Conservation (phyloP, 2,329 filamentous ascomycete species). For the Cordyceps farinosa region DNA sequence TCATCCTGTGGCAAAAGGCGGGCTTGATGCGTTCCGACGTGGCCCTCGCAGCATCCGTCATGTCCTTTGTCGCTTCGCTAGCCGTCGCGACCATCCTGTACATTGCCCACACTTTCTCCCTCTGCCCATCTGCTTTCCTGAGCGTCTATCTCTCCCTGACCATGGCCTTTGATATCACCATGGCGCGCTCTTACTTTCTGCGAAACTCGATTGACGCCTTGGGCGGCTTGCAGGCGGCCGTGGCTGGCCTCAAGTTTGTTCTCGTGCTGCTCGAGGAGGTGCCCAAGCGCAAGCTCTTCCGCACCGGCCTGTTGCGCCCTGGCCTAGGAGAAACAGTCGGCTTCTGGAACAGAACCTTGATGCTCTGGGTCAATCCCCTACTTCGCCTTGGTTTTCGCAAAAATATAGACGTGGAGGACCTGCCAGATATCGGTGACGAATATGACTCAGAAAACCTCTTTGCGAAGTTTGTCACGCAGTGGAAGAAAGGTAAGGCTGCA, state of each 20-base stretch:
- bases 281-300: constrained; percentile 23
- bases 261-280: constrained; percentile 31
- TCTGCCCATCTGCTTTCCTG: constrained; percentile 32
- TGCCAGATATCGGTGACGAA: neutral
- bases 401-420: neutral
- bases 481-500: neutral
- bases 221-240: constrained; percentile 26
- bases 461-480: neutral
- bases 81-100: constrained; percentile 29
- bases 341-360: constrained; percentile 18
- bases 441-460: neutral
- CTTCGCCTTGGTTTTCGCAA: neutral
- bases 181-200: constrained; percentile 32
- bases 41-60: constrained; percentile 28
- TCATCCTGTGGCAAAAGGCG: constrained; percentile 26
- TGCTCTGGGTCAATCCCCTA: neutral
- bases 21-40: constrained; percentile 19
- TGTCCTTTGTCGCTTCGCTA: constrained; percentile 28
- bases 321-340: constrained; percentile 21
- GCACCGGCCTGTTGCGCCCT: constrained; percentile 1
- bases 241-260: constrained; percentile 26
- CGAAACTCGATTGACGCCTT: constrained; percentile 24
- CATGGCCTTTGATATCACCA: constrained; percentile 32
- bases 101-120: constrained; percentile 30
- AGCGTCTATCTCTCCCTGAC: constrained; percentile 31